Evolutionary conservation across 2,329 filamentous ascomycete genomes (phyloP).

Genomic region (Mariannaea sp.): DNA sequence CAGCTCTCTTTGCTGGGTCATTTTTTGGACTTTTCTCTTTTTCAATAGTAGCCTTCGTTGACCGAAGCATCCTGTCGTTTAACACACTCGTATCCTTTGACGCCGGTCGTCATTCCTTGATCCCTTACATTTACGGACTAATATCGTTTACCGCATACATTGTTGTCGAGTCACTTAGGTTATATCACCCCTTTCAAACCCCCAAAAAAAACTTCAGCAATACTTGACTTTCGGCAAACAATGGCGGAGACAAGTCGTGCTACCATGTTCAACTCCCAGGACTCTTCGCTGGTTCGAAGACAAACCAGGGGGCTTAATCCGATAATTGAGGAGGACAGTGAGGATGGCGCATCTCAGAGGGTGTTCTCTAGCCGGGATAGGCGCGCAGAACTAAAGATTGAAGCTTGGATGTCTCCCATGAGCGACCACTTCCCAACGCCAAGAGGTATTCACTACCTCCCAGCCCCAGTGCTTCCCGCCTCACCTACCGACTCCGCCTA

Average conservation of each 20-base stretch:
- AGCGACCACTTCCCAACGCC: constrained; percentile 74
- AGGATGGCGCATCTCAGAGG: constrained; percentile 42
- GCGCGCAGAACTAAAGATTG: constrained; percentile 52
- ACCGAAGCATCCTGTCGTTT: constrained; percentile 52
- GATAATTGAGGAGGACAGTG: constrained; percentile 64
- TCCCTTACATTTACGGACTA: constrained; percentile 31
- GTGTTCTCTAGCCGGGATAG: constrained; percentile 29
- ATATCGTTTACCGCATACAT: constrained; percentile 23
- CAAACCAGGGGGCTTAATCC: constrained; percentile 63
- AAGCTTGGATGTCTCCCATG: constrained; percentile 63
- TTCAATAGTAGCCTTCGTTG: constrained; percentile 47
- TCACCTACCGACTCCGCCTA: constrained; percentile 61
- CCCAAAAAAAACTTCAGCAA: constrained; percentile 31
- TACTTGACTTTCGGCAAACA: constrained; percentile 47
- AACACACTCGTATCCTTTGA: constrained; percentile 34
- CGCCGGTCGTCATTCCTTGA: constrained; percentile 45
- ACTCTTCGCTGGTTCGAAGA: constrained; percentile 62
- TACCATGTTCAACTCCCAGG: constrained; percentile 49
- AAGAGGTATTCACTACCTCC: constrained; percentile 67
- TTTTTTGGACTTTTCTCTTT: constrained; percentile 34
- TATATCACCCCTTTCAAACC: constrained; percentile 30
- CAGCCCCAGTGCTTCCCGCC: constrained; percentile 65
- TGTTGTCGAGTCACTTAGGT: constrained; percentile 19
- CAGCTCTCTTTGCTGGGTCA: constrained; percentile 37
- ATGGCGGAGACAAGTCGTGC: constrained; percentile 51